A percentile compares a stretch with the other conserved stretches of the same genome.
Conservation (phyloP, 2,329 filamentous ascomycete species). For the Colletotrichum filicis region DNA sequence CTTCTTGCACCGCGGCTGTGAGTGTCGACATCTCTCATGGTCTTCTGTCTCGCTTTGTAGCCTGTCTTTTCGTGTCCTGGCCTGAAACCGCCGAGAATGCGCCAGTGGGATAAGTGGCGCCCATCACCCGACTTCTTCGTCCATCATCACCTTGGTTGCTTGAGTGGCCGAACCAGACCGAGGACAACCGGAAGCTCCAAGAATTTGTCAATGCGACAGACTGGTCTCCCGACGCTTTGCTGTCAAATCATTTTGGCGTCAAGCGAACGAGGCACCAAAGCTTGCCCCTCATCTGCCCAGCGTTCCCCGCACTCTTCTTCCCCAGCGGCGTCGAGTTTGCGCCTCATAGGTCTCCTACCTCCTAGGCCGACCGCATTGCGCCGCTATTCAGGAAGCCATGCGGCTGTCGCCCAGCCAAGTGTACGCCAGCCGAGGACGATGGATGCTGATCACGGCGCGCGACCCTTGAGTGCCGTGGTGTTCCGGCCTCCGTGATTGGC, state of each 20-base stretch:
- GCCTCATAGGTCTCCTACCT: slow-evolving; percentile 1
- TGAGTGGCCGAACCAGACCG: neutral
- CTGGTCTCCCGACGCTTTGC: neutral
- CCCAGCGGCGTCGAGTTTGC: slow-evolving; percentile 13
- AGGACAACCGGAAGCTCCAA: neutral
- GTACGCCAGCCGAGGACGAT: slow-evolving; percentile 22
- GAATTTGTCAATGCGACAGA: neutral
- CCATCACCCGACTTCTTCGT: neutral
- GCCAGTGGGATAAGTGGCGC: slow-evolving; percentile 9
- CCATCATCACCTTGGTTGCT: neutral
- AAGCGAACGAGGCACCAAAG: slow-evolving; percentile 8
- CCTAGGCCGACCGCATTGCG: slow-evolving; percentile 30
- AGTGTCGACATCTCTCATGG: neutral
- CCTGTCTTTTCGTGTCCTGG: slow-evolving; percentile 1
- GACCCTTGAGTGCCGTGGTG: slow-evolving; percentile 23
- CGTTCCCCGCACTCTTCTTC: slow-evolving; percentile 26
- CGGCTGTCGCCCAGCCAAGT: slow-evolving; percentile 17
- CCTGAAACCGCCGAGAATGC: slow-evolving; percentile 6
- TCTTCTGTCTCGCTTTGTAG: neutral
- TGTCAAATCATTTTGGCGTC: neutral
- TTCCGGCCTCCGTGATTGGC: slow-evolving; percentile 25
- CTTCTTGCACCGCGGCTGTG: neutral
- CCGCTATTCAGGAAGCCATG: slow-evolving; percentile 16
- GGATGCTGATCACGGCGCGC: slow-evolving; percentile 29
- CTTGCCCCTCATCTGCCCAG: slow-evolving; percentile 28